Conservation (phyloP, 2,329 filamentous ascomycete genomes). For the Sclerotiophoma versabilis region DNA sequence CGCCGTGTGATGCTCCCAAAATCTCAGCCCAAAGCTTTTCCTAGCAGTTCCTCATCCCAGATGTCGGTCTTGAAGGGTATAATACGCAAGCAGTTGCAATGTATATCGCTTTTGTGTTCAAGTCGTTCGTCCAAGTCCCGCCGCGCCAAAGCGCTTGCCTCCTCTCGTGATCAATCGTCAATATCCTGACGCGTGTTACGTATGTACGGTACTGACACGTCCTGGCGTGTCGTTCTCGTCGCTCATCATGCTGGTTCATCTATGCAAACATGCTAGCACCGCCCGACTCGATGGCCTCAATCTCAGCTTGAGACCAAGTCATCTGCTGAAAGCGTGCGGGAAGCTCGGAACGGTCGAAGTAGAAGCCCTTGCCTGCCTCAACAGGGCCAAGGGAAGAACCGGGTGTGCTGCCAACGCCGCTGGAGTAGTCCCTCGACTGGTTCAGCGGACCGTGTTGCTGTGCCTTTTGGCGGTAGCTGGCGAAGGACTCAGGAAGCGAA, state of each 20-base stretch:
- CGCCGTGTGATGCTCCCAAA: constrained; percentile 18
- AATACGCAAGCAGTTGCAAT: constrained; percentile 31
- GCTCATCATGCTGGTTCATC: constrained; percentile 22
- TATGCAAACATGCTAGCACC: constrained; percentile 73
- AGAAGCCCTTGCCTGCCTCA: constrained; percentile 73
- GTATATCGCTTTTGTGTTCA: constrained; percentile 28
- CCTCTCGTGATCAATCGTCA: constrained; percentile 16
- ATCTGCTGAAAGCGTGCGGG: constrained; percentile 81
- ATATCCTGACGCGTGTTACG: constrained; percentile 21
- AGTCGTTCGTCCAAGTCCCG: constrained; percentile 8
- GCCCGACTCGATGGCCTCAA: constrained; percentile 93
- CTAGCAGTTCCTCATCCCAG: constrained; percentile 22
- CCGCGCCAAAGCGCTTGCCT: constrained; percentile 10
- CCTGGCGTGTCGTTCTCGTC: constrained; percentile 21
- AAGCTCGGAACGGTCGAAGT: constrained; percentile 89
- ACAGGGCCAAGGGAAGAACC: constrained; percentile 78
- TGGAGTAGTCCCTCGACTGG: constrained; percentile 39
- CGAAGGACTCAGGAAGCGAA: constrained; percentile 73
- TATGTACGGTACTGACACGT: constrained; percentile 31
- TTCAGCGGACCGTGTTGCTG: constrained; percentile 78
- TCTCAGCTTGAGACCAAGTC: constrained; percentile 80
- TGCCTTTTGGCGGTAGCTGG: constrained; percentile 77
- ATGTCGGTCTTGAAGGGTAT: constrained; percentile 40
- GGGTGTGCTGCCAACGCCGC: constrained; percentile 64
- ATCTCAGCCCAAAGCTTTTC: constrained; percentile 14